Evolutionary conservation across 1,284 basidiomycete genomes (phyloP).

Genomic region (Boletellus sp.): DNA sequence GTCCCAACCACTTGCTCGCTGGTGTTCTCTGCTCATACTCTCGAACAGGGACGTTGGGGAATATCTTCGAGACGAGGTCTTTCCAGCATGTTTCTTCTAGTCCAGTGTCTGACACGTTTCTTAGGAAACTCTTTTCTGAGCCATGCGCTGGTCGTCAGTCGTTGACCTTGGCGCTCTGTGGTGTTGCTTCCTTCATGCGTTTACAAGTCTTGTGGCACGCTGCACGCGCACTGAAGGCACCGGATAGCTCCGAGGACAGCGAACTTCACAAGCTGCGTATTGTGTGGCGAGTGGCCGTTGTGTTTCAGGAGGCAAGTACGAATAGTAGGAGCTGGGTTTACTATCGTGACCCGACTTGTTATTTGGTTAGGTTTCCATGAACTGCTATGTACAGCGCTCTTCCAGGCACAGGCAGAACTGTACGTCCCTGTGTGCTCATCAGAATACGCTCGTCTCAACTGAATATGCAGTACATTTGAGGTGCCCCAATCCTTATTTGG

Average conservation of each 20-base stretch:
- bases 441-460: conserved; percentile 3
- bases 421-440: conserved; percentile 35
- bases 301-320: conserved; percentile 75
- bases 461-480: conserved; percentile 48
- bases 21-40: conserved; percentile 4
- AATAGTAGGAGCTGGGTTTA: conserved; percentile 6
- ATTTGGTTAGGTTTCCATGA: conserved; percentile 50
- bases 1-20: conserved; percentile 3
- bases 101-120: conserved; percentile 7
- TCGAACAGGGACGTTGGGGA: conserved; percentile 85
- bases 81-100: conserved; percentile 15
- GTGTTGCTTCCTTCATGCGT: background rate
- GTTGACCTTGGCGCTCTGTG: background rate
- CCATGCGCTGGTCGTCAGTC: conserved; percentile 4
- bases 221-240: conserved; percentile 38
- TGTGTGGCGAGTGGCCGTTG: conserved; percentile 67
- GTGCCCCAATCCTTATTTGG: conserved; percentile 42
- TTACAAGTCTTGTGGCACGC: conserved; percentile 50
- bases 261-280: conserved; percentile 60
- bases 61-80: conserved; percentile 91
- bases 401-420: conserved; percentile 77
- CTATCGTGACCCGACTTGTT: conserved; percentile 13
- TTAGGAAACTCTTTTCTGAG: conserved; percentile 70
- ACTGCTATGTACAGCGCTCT: conserved; percentile 63
- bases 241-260: conserved; percentile 38